Conservation (phyloP, 2,329 filamentous ascomycete genomes). For the Zopfia rhizophila region DNA sequence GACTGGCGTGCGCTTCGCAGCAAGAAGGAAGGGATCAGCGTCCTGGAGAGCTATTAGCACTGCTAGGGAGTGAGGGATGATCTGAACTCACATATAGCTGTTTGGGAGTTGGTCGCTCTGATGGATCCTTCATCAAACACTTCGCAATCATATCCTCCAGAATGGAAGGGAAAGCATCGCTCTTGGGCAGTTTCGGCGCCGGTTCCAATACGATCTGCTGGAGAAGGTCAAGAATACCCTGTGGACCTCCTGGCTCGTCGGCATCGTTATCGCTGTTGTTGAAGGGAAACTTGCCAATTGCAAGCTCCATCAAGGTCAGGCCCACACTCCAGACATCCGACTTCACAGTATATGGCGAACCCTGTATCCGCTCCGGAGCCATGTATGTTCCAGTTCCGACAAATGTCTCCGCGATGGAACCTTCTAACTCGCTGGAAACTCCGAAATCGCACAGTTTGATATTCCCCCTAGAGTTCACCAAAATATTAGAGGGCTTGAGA, state of each 20-base stretch:
- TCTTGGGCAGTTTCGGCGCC: conserved; percentile 92
- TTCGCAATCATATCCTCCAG: conserved; percentile 97
- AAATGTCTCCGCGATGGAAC: conserved; percentile 97
- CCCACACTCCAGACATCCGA: conserved; percentile 99
- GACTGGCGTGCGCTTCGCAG: conserved; percentile 95
- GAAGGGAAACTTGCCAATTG: conserved; percentile 97
- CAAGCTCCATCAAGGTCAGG: conserved; percentile 93
- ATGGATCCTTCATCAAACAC: conserved; percentile 89
- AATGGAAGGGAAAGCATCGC: conserved; percentile 94
- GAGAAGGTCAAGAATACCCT: conserved; percentile 93
- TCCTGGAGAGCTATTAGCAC: conserved; percentile 68
- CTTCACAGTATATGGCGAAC: conserved; percentile 96
- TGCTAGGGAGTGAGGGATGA: not conserved
- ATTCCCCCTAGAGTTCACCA: conserved; percentile 91
- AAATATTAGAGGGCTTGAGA: conserved; percentile 97
- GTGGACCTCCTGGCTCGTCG: conserved; percentile 75
- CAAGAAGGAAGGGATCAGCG: conserved; percentile 92
- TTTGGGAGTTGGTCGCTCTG: conserved; percentile 88
- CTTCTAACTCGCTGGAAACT: conserved; percentile 97
- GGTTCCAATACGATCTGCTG: conserved; percentile 98
- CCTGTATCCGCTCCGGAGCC: conserved; percentile 97
- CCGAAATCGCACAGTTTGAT: conserved; percentile 99
- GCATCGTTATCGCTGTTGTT: conserved; percentile 80
- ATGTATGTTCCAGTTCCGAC: conserved; percentile 99
- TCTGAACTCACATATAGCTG: conserved; percentile 81